Evolutionary conservation across 2,329 filamentous ascomycete genomes (phyloP).

Genomic region (Arthrobotrys musiformis): DNA sequence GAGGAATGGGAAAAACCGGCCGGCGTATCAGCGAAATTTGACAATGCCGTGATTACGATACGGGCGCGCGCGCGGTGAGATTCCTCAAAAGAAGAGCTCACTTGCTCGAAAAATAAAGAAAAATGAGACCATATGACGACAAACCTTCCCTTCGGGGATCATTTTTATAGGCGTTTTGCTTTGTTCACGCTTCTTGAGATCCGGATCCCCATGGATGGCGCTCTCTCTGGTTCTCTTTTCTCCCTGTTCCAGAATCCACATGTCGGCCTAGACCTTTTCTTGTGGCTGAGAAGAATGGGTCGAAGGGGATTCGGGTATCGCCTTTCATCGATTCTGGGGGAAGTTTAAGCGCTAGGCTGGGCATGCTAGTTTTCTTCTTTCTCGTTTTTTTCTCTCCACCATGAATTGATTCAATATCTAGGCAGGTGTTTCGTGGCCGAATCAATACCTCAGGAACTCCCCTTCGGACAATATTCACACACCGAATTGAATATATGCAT

Average conservation of each 20-base stretch:
- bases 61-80: slow-evolving; percentile 24
- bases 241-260: slow-evolving; percentile 20
- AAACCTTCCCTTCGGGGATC: slow-evolving; percentile 55
- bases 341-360: slow-evolving; percentile 21
- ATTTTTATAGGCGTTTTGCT: slow-evolving; percentile 33
- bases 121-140: slow-evolving; percentile 23
- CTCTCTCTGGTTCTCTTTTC: too few species aligned
- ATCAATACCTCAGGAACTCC: neutral
- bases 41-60: slow-evolving; percentile 41
- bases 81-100: slow-evolving; percentile 50
- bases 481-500: neutral
- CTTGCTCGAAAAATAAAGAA: neutral
- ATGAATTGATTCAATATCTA: neutral
- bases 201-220: slow-evolving; percentile 25
- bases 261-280: slow-evolving; percentile 21
- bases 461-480: neutral
- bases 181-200: slow-evolving; percentile 13
- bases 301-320: slow-evolving; percentile 20
- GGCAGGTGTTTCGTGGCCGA: neutral
- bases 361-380: neutral
- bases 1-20: neutral
- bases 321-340: slow-evolving; percentile 2
- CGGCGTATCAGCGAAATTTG: slow-evolving; percentile 38
- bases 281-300: slow-evolving; percentile 24
- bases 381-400: neutral